A percentile compares a stretch with the other conserved stretches of the same genome.
Evolutionary conservation across 768 basidiomycete species (phyloP).

Genomic region (Gloeopeniophorella convolvens): DNA sequence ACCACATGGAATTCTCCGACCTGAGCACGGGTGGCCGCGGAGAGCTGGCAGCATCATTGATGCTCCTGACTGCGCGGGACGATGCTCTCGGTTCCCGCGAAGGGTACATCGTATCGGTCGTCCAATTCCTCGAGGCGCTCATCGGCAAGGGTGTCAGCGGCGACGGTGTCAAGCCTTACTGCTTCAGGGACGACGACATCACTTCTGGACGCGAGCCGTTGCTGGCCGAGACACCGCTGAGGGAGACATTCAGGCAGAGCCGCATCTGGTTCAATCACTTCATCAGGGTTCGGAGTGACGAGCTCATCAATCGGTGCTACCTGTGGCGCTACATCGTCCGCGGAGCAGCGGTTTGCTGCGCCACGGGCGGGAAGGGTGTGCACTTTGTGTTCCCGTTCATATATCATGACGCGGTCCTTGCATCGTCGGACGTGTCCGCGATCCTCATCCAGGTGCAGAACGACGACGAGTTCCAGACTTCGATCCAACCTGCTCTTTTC

Average conservation of each 20-base stretch:
- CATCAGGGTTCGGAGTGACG: conserved; percentile 28
- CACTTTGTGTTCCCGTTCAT: conserved; percentile 27
- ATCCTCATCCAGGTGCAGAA: conserved; percentile 27
- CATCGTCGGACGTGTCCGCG: conserved; percentile 20
- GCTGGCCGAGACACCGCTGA: no score
- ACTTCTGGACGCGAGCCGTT: no score
- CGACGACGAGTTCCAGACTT: conserved; percentile 14
- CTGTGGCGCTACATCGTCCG: conserved; percentile 23
- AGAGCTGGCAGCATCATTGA: conserved; percentile 21
- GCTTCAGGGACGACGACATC: no score
- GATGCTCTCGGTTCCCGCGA: conserved; percentile 17
- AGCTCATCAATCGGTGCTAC: conserved; percentile 20
- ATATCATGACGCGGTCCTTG: conserved; percentile 6
- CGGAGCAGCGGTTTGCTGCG: conserved; percentile 28
- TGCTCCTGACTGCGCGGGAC: conserved; percentile 25
- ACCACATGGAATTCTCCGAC: conserved; percentile 2
- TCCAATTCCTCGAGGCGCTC: no score
- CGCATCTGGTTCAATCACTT: conserved; percentile 30
- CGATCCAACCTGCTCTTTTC: conserved; percentile 20
- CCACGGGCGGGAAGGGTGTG: conserved; percentile 21
- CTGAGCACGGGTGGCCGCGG: conserved; percentile 24
- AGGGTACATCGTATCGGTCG: conserved; percentile 18
- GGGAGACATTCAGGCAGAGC: no score
- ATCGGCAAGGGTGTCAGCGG: no score
- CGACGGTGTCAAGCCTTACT: no score